Evolutionary conservation across 2,329 filamentous ascomycete genomes (phyloP).

Genomic region (Epichloe amarillans): DNA sequence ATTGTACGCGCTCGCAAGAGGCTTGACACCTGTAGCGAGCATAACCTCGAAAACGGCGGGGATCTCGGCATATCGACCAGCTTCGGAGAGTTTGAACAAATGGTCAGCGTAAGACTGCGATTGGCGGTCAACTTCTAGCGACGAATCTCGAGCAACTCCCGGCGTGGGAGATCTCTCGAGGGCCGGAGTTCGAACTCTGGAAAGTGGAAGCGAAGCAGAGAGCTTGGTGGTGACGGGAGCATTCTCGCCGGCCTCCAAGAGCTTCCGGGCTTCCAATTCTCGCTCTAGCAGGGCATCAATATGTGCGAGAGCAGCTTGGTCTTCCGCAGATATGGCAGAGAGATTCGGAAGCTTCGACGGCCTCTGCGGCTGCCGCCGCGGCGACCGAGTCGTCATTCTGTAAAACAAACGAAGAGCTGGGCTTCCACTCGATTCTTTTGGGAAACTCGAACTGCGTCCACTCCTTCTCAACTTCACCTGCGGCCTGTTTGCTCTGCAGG

Average conservation of each 20-base stretch:
- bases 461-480: conserved; percentile 56
- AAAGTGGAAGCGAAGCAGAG: conserved; percentile 25
- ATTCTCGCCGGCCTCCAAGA: conserved; percentile 31
- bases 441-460: conserved; percentile 89
- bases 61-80: conserved; percentile 71
- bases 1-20: conserved; percentile 81
- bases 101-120: conserved; percentile 63
- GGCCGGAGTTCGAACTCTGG: conserved; percentile 27
- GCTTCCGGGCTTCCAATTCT: conserved; percentile 50
- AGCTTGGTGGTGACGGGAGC: conserved; percentile 24
- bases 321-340: conserved; percentile 30
- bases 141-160: conserved; percentile 39
- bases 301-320: conserved; percentile 55
- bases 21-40: conserved; percentile 68
- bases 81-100: conserved; percentile 58
- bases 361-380: conserved; percentile 19
- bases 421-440: conserved; percentile 81
- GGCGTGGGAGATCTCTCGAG: conserved; percentile 29
- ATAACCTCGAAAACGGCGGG: conserved; percentile 84
- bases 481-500: conserved; percentile 63
- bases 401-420: conserved; percentile 39
- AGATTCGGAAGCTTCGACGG: conserved; percentile 22
- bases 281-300: conserved; percentile 75
- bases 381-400: conserved; percentile 43
- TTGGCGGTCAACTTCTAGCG: conserved; percentile 49